Base-by-base conservation (phyloP, 352 stramenopile species). In the Phytophthora palmivora region DNA sequence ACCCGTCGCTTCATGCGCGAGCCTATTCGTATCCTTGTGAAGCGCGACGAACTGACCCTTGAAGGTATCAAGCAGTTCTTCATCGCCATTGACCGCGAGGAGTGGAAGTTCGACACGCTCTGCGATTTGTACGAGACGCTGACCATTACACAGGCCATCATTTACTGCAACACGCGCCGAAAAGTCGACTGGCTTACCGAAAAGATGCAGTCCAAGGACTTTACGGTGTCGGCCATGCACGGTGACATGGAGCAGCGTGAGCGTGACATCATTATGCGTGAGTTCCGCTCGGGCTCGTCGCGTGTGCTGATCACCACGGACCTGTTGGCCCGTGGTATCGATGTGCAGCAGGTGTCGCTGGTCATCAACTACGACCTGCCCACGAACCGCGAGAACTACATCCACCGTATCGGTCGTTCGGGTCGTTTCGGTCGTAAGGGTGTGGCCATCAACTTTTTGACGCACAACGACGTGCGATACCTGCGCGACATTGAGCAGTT, bases 31-130 rank as follows among this genome's bases (percentile, higher is more conserved):
- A 99, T 99, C 71, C 91, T 99, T 56, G 97, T 99, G 58, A 99
- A 99, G 96, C 98, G 98, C 71, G 97, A 99, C 69, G 97, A 99
- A 72, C 85, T 99, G 43, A 99, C 98, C 15, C 88, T 99, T 49
- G 98, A 99, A 89, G 98, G 97, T 97, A 99, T 99, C 79, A 99
- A 99, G 93, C 98, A 99, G 82, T 99, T 99, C 76, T 99, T 99
- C 84, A 98, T 99, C 63, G 95, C 93, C 34, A 97, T 99, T 34
- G 98, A 99, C 38, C 85, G 88, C 53, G 98, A 99, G 78, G 97
- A 99, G 76, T 99, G 97, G 97, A 99, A 99, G 83, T 97, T 99
- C 59, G 97, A 99, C 67, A 99, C 97, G 50, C 88, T 99, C 26
- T 99, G 97, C 80, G 98, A 99, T 92, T 74, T 99, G 59, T 99